Conservation (phyloP, 116 monocot species). For the Cymodocea nodosa region DNA sequence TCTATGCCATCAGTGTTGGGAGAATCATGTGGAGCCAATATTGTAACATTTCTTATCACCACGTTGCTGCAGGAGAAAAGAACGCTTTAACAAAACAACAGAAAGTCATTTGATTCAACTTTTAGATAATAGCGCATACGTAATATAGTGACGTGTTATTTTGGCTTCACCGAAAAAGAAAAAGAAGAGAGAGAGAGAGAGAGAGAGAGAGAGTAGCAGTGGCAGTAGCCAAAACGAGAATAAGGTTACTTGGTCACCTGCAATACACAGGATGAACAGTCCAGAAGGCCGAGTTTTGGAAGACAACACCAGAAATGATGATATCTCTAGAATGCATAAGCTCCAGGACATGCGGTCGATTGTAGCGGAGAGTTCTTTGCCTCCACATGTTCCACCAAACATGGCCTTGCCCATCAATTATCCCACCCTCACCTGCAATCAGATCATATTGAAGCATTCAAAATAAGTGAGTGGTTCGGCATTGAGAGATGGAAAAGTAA, state of each 20-base stretch:
- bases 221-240: not conserved
- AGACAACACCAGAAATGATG: slow-evolving; percentile 45
- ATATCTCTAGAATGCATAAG: slow-evolving; percentile 50
- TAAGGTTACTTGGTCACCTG: slow-evolving; percentile 39
- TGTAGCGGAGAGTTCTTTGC: slow-evolving; percentile 58
- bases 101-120: too few relatives aligned
- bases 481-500: not conserved
- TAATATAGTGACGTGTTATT: too few relatives aligned
- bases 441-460: too few relatives aligned
- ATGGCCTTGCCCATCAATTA: slow-evolving; percentile 75
- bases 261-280: slow-evolving; percentile 85
- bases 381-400: slow-evolving; percentile 81
- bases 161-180: not conserved
- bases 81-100: too few relatives aligned
- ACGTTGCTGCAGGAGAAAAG: not conserved
- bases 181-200: too few relatives aligned
- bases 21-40: slow-evolving; percentile 59
- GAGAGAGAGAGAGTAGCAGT: too few relatives aligned
- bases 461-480: not conserved
- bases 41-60: slow-evolving; percentile 33
- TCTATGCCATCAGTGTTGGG: slow-evolving; percentile 75
- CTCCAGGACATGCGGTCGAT: slow-evolving; percentile 54
- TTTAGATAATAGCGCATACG: too few relatives aligned
- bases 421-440: slow-evolving; percentile 54
- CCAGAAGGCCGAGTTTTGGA: slow-evolving; percentile 79